phyloP scores from a whole-genome alignment of 2,329 filamentous ascomycete species.

The Fusarium albidum region DNA sequence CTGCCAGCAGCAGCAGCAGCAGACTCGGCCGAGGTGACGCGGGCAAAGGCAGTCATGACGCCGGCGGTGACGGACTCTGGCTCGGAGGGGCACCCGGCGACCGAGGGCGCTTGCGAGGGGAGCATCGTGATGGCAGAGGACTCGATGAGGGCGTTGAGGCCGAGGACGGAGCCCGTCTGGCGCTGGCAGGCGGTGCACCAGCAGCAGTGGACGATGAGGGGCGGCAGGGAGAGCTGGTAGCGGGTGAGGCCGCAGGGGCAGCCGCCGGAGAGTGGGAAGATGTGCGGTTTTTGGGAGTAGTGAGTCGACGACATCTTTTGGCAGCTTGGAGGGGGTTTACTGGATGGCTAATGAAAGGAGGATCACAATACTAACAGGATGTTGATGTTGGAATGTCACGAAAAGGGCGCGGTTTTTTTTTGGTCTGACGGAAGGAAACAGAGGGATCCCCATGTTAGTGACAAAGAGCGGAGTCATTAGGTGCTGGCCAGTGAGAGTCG shows the following conservation, averaged over 20 bases:
- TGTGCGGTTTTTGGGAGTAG: conserved; percentile 36
- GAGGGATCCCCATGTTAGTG: conserved; percentile 4
- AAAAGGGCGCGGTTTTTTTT: not conserved
- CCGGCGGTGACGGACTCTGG: conserved; percentile 17
- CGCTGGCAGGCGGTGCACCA: conserved; percentile 57
- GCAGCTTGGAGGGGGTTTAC: not conserved
- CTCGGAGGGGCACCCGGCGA: conserved; percentile 26
- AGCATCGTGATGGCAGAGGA: conserved; percentile 45
- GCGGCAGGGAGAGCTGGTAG: conserved; percentile 68
- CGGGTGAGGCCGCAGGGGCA: conserved; percentile 76
- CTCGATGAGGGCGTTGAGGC: conserved; percentile 54
- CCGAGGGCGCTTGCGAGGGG: conserved; percentile 35
- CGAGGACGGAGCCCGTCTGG: conserved; percentile 51
- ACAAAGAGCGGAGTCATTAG: conserved; percentile 30
- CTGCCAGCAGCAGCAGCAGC: too few species aligned
- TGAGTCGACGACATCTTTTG: conserved; percentile 35
- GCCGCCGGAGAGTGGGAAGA: conserved; percentile 52
- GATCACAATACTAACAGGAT: not conserved
- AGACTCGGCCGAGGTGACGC: conserved; percentile 26
- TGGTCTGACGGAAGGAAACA: conserved; percentile 1
- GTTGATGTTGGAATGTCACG: not conserved
- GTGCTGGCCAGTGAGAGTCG: conserved; percentile 41
- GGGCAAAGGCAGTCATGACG: conserved; percentile 32
- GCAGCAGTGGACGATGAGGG: conserved; percentile 55
- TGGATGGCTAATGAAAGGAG: conserved; percentile 4